Conservation (phyloP, 148 eudicot species). For the Silene latifolia region DNA sequence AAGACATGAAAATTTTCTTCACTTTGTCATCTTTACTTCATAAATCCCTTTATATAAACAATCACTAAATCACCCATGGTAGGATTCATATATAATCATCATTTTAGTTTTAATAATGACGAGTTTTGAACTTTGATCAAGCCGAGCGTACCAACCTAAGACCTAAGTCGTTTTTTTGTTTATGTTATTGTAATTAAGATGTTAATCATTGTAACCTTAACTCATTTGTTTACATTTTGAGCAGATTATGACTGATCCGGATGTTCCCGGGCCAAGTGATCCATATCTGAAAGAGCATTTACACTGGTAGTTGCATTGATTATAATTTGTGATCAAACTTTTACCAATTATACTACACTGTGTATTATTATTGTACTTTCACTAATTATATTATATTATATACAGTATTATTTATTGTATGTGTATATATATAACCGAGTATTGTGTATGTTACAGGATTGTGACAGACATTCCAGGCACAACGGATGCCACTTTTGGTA, state of each 20-base stretch:
- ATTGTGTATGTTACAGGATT: slow-evolving; percentile 46
- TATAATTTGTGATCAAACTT: too few species aligned
- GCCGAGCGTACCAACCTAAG: neutral
- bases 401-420: too few species aligned
- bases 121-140: neutral
- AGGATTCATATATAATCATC: too few species aligned
- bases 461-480: slow-evolving; percentile 91
- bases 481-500: slow-evolving; percentile 80
- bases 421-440: neutral
- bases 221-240: neutral
- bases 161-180: neutral
- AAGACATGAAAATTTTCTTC: too few species aligned
- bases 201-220: neutral
- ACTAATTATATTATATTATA: too few species aligned
- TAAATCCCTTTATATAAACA: too few species aligned
- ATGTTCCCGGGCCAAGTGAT: slow-evolving; percentile 98
- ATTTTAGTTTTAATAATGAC: neutral
- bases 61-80: too few species aligned
- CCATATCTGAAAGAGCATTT: slow-evolving; percentile 88
- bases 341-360: too few species aligned
- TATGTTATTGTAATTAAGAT: neutral
- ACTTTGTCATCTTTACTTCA: too few species aligned
- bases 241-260: slow-evolving; percentile 74
- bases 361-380: too few species aligned
- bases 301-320: slow-evolving; percentile 58